These are phyloP conservation scores for Colletotrichum melonis DNA, from an alignment of 2,329 filamentous ascomycete species.

Conservation along the genomic window DNA sequence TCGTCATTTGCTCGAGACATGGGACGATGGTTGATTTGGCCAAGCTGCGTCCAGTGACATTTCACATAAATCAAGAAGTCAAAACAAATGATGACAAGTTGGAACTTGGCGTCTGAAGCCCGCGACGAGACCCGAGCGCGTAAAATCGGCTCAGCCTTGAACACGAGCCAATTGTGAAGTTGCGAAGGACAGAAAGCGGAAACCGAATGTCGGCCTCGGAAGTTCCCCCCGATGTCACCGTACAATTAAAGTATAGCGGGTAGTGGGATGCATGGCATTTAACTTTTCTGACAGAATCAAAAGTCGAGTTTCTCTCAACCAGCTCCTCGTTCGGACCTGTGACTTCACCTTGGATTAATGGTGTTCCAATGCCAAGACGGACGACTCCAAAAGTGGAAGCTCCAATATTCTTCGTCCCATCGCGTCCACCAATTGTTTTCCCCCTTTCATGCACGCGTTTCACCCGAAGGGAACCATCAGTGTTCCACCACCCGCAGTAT, in stretches of 20 bases:
- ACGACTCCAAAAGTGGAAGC: slow-evolving; percentile 23
- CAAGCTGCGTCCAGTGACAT: not conserved
- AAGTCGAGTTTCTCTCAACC: not conserved
- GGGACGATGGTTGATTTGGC: no score
- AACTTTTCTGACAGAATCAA: not conserved
- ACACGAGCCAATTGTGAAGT: not conserved
- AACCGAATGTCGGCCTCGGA: not conserved
- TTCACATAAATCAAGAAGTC: not conserved
- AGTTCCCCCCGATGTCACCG: not conserved
- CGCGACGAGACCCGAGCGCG: not conserved
- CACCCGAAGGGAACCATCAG: not conserved
- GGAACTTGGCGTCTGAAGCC: not conserved
- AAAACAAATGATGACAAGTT: not conserved
- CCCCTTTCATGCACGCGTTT: slow-evolving; percentile 25
- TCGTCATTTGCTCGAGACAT: not conserved
- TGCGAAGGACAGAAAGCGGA: not conserved
- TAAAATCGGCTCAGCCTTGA: not conserved
- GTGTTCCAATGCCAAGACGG: slow-evolving; percentile 27
- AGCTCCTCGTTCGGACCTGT: not conserved
- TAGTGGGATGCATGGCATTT: not conserved
- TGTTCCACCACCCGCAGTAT: not conserved
- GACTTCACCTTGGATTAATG: not conserved
- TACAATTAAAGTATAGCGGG: not conserved
- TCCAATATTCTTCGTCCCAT: not conserved
- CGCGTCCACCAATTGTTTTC: slow-evolving; percentile 17